Base-by-base conservation (phyloP, 495 filamentous ascomycete genomes). In the Neurospora discreta region DNA sequence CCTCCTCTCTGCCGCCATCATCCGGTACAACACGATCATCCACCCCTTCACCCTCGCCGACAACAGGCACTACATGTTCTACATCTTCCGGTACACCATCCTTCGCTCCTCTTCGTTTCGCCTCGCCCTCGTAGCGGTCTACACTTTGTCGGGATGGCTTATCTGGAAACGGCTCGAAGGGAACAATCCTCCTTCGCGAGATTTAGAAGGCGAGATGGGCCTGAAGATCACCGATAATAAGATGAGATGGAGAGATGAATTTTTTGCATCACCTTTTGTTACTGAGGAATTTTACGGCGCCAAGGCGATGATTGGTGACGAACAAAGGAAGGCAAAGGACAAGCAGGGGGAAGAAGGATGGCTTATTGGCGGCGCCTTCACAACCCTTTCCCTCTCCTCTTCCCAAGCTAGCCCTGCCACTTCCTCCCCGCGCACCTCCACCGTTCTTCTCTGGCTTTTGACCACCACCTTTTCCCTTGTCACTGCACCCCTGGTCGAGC, bases 11-110 rank as follows among this genome's bases (percentile, higher is more conserved):
- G 18, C 74, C 8, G 74, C 69, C 30, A 84, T 91, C 11, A 87
- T 96, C 33, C 86, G 89, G 73, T 90, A 84, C 85, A 98, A 98
- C 84, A 98, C 95, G 44, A 89, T 96, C 72, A 88, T 99, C 70
- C 95, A 99, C 78, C 95, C 95, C 1, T 99, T 98, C 76, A 97
- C 95, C 1, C 87, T 98, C 4, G 95, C 95, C 39, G 95, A 99
- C 79, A 99, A 99, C 81, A 85, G 95, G 3, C 96, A 98, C 79
- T 99, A 97, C 82, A 88, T 95, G 71, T 99, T 99, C 82, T 99
- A 99, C 80, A 84, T 95, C 71, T 98, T 99, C 83, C 91, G 93
- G 0, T 87, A 96, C 73, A 90, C 93, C 13, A 89, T 96, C 70
- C 85, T 87, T 4, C 82, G 83, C 30, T 88, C 93, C 71, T 82